phyloP scores from a whole-genome alignment of 176 grass and related monocot species.

The Carex kokanica region DNA sequence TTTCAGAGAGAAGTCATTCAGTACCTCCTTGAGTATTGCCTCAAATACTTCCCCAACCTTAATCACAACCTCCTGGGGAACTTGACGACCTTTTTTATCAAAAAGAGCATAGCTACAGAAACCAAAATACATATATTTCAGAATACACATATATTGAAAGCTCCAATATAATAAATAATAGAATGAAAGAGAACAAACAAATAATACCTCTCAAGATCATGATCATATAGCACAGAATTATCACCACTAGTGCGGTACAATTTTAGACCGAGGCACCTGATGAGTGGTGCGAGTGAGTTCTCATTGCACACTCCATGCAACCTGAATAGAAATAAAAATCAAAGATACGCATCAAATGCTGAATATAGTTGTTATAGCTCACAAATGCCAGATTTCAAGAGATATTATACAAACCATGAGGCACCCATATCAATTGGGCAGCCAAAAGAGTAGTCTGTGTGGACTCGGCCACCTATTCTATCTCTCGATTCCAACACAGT shows the following conservation, averaged over 20 bases:
- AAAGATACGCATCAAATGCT: background rate
- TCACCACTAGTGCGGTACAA: conserved; percentile 97
- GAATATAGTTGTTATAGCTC: conserved; percentile 15
- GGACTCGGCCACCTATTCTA: conserved; percentile 78
- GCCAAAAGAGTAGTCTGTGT: conserved; percentile 97
- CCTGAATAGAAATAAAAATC: conserved; percentile 57
- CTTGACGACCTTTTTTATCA: conserved; percentile 81
- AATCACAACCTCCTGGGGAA: conserved; percentile 69
- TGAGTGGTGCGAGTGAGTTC: conserved; percentile 92
- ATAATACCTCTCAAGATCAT: conserved; percentile 94
- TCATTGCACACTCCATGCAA: conserved; percentile 97
- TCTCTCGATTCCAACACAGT: conserved; percentile 79
- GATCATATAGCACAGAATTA: conserved; percentile 94
- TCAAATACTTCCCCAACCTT: conserved; percentile 93
- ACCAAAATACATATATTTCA: conserved; percentile 26
- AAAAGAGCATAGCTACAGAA: conserved; percentile 79
- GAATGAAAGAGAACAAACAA: background rate
- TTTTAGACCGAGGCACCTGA: conserved; percentile 79
- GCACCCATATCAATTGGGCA: conserved; percentile 98
- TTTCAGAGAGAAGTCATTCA: background rate
- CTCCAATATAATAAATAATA: conserved; percentile 19
- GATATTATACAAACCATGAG: conserved; percentile 66
- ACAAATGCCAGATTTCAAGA: conserved; percentile 5
- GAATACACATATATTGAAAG: background rate
- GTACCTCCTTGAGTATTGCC: conserved; percentile 88